Percentiles rank a stretch among this genome's conserved stretches.
These are phyloP conservation scores for Lasiodiplodia hormozganensis DNA, from an alignment of 2,329 filamentous ascomycete genomes.

Conservation along the genomic window DNA sequence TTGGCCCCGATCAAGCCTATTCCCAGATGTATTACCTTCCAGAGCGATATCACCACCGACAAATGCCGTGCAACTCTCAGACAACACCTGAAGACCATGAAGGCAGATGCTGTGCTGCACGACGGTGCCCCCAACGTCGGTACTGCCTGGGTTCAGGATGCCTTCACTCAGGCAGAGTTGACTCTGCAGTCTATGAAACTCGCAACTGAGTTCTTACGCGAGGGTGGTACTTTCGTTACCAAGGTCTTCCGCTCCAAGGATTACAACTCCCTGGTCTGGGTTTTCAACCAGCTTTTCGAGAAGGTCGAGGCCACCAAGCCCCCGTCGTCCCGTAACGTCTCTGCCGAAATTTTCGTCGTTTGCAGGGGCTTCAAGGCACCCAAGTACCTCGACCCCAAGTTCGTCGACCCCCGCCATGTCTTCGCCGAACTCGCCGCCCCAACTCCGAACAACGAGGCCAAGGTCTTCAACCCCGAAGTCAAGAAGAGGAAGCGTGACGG, in stretches of 20 bases:
- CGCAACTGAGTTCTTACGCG: constrained; percentile 88
- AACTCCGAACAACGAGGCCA: constrained; percentile 93
- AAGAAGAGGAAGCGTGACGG: constrained; percentile 98
- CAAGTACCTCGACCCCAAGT: constrained; percentile 89
- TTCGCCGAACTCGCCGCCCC: constrained; percentile 90
- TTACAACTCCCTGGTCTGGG: constrained; percentile 95
- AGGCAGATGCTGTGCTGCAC: constrained; percentile 93
- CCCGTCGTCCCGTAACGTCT: constrained; percentile 93
- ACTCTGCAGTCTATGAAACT: constrained; percentile 90
- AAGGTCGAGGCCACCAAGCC: constrained; percentile 98
- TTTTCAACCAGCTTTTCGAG: constrained; percentile 93
- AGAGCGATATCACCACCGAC: constrained; percentile 97
- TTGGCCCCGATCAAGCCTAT: constrained; percentile 95
- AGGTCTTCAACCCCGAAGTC: constrained; percentile 95
- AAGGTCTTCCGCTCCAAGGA: constrained; percentile 98
- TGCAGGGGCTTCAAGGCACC: constrained; percentile 95
- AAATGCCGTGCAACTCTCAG: constrained; percentile 92
- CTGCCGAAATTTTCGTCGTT: constrained; percentile 97
- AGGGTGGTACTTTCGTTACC: constrained; percentile 92
- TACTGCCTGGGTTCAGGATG: constrained; percentile 97
- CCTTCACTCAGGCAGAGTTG: constrained; percentile 95
- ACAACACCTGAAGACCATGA: constrained; percentile 92
- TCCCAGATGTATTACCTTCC: constrained; percentile 90
- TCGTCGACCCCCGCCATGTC: constrained; percentile 86
- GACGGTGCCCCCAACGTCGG: constrained; percentile 98